A percentile compares a stretch with the other conserved stretches of the same genome.
phyloP scores from a whole-genome alignment of 805 yeast genomes.

The Candida palmyrensis region DNA sequence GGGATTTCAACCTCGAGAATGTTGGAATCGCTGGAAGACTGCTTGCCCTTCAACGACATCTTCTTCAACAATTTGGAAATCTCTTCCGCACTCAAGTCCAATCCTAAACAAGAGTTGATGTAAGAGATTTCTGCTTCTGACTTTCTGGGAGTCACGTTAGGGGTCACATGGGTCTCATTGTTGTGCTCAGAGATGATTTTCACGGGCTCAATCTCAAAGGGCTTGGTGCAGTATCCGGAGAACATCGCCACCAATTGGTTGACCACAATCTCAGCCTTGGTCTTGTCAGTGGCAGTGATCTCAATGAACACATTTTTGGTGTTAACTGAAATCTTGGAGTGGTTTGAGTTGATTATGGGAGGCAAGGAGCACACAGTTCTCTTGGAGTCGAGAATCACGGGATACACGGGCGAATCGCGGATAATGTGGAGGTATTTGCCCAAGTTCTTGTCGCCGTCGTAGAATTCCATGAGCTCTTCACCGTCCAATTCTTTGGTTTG shows the following conservation, averaged over 20 bases:
- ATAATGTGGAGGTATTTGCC: conserved; percentile 87
- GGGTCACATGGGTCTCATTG: conserved; percentile 67
- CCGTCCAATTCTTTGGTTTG: conserved; percentile 71
- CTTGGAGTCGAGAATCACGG: conserved; percentile 77
- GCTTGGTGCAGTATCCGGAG: conserved; percentile 74
- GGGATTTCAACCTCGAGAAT: conserved; percentile 71
- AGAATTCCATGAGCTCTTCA: conserved; percentile 76
- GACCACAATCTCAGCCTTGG: conserved; percentile 90
- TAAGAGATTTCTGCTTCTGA: conserved; percentile 74
- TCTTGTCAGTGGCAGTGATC: conserved; percentile 90
- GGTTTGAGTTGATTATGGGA: conserved; percentile 92
- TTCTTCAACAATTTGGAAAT: conserved; percentile 64
- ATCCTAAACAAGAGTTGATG: conserved; percentile 91
- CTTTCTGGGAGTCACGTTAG: conserved; percentile 62
- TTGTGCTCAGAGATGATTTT: conserved; percentile 80
- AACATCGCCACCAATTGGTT: conserved; percentile 95
- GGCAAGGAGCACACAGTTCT: conserved; percentile 87
- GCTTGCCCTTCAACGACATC: conserved; percentile 72
- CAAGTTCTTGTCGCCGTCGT: conserved; percentile 84
- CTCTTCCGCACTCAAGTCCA: conserved; percentile 62
- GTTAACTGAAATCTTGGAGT: conserved; percentile 77
- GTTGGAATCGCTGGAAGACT: conserved; percentile 42
- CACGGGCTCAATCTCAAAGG: conserved; percentile 88
- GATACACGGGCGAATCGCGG: conserved; percentile 82
- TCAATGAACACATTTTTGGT: conserved; percentile 90